These are phyloP conservation scores for Remersonia thermophila DNA, from an alignment of 2,329 filamentous ascomycete species.

Conservation along the genomic window DNA sequence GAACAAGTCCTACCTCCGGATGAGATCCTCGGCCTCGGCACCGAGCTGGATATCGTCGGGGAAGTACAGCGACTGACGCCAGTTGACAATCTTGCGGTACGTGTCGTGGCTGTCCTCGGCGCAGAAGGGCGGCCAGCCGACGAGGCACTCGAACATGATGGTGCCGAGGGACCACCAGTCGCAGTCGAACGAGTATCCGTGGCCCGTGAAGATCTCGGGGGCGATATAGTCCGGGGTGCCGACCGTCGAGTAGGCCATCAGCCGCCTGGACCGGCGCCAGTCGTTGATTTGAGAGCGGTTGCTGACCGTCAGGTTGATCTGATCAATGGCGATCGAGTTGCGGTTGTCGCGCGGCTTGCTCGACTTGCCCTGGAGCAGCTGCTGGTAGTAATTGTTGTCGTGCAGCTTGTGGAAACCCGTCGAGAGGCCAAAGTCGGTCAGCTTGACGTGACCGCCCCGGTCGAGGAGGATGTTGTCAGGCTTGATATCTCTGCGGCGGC, in stretches of 20 bases:
- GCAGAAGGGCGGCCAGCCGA: conserved; percentile 98
- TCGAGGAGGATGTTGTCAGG: conserved; percentile 97
- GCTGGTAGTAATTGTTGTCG: conserved; percentile 96
- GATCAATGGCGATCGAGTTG: conserved; percentile 89
- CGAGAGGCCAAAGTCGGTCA: conserved; percentile 95
- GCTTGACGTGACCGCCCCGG: conserved; percentile 89
- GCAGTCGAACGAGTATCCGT: conserved; percentile 92
- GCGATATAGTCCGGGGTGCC: conserved; percentile 98
- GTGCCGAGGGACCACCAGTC: conserved; percentile 99
- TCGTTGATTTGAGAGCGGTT: conserved; percentile 98
- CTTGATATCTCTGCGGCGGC: conserved; percentile 69
- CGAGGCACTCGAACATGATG: conserved; percentile 98
- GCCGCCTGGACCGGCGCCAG: conserved; percentile 87
- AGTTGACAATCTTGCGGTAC: conserved; percentile 98
- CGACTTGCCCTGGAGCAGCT: conserved; percentile 72
- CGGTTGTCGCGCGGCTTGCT: conserved; percentile 68
- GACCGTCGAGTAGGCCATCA: conserved; percentile 97
- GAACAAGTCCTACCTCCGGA: conserved; percentile 57
- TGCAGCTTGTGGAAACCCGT: conserved; percentile 97
- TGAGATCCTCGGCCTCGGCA: conserved; percentile 79
- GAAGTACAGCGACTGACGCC: conserved; percentile 91
- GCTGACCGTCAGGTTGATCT: conserved; percentile 95
- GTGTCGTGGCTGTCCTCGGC: conserved; percentile 96
- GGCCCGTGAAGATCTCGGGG: conserved; percentile 92
- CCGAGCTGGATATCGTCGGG: conserved; percentile 88